Evolutionary conservation across 2,329 filamentous ascomycete genomes (phyloP), one percentile per base, ranked within the genome.

Genomic region (Tympanopsis confertula): DNA sequence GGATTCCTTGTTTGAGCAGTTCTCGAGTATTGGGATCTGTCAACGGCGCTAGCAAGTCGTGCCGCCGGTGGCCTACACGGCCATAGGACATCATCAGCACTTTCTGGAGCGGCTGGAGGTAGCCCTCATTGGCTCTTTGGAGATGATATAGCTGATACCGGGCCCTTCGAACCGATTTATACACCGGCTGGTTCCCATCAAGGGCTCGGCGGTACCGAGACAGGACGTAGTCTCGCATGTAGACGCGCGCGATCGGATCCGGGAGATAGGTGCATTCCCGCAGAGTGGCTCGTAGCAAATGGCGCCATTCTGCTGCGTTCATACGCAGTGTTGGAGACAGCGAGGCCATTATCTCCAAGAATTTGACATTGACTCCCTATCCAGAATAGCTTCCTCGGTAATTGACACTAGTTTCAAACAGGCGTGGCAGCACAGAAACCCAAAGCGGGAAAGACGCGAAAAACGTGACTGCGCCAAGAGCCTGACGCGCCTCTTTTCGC

Each of bases 181-280:
- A 15, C 30, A 12, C 7, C 7, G 12, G 5, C 14, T 32, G 19
- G 12, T 13, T 14, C 20, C 22, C 35, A 20, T 13, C 17, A 12
- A 56, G 51, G 44, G 63, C 59, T 20, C 62, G 55, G 37, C 63
- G 62, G 53, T 71, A 78, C 43, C 67, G 60, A 24, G 49, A 44
- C 22, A 68, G 43, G 33, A 71, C 55, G 51, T 74, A 60, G 37
- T 59, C 47, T 41, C 58, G 59, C 51, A 73, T 59, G 54, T 68
- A 71, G 20, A 45, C 38, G 44, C 68, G 64, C 28, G 72, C 69
- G 41, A 62, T 54, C 2, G 68, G 61, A 48, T 79, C 74, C 19
- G 76, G 74, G 28, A 80, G 66, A 47, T 79, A 79, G 39, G 68
- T 65, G 43, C 63, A 65, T 56, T 78, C 69, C 41, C 75, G 68